Evolutionary conservation across 1,284 basidiomycete genomes (phyloP), one percentile per base, ranked within the genome.

Genomic region (Rhodotorula glutinis): DNA sequence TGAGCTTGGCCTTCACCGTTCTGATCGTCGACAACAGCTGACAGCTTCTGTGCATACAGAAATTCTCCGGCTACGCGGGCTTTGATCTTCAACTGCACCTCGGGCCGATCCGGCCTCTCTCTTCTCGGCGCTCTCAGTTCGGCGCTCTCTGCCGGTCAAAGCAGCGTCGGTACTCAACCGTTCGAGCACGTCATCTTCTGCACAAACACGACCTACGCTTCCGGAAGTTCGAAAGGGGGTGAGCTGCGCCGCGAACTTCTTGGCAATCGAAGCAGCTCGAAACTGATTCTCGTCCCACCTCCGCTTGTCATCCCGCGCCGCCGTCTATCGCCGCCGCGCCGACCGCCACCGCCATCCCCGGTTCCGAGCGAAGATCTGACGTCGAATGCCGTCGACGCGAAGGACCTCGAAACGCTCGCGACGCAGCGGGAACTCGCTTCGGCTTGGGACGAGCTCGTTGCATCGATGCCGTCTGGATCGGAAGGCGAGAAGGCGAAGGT

Each of bases 31-130:
- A 30, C 25, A 11, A 3, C 7, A 11, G 27, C 14, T 21, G 27
- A 13, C 23, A 13, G 0, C 9, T 9, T 19, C 14, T 9, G 3
- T 5, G 11, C n/a, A 4, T 7, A 4, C 43, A 58, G 56, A 3
- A 9, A 43, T 2, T 17, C 23, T 0, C 19, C 55, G 11, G 23
- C 62, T 13, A 78, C 77, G 19, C 85, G 90, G 44, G 80, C 90
- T 4, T 82, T 99, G 54, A 84, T 98, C 44, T 99, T 98, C 82
- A 99, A 99, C 80, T 98, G 93, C 80, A 97, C 95, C 4, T 88
- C 85, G 62, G 95, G 92, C 11, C 87, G 96, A 41, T 89, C 90
- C 10, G 92, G 89, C 3, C 79, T 83, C 55, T 80, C 82, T 0
- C 88, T 99, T 76, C 82, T 99, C 25, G 79, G 79, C 4, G 80